A percentile compares a stretch with the other conserved stretches of the same genome.
Evolutionary conservation across 1,139 yeast genomes (phyloP).

Genomic region (Kodamaea suecica): DNA sequence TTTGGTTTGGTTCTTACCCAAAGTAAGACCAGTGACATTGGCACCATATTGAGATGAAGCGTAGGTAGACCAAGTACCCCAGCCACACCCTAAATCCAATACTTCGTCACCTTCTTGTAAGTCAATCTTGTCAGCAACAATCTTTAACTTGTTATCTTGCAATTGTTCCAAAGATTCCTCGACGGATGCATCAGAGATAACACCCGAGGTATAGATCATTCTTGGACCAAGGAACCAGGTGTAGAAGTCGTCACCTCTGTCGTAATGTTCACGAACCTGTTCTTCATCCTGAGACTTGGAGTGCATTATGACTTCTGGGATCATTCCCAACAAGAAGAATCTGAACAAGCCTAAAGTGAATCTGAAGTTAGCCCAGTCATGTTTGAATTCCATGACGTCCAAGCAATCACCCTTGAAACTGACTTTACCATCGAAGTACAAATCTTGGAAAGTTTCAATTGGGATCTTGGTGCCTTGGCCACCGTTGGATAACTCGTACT

Average conservation of each 20-base stretch:
- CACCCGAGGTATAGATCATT: constrained; percentile 90
- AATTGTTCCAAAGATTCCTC: constrained; percentile 82
- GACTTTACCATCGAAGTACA: constrained; percentile 80
- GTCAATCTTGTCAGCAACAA: constrained; percentile 85
- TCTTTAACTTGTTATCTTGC: constrained; percentile 86
- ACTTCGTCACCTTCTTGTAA: constrained; percentile 68
- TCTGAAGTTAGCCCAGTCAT: constrained; percentile 84
- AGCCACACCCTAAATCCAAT: constrained; percentile 90
- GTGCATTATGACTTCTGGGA: constrained; percentile 91
- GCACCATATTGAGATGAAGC: constrained; percentile 86
- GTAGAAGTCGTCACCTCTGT: constrained; percentile 95
- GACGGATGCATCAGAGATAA: constrained; percentile 64
- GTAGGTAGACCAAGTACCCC: constrained; percentile 91
- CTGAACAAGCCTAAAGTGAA: constrained; percentile 77
- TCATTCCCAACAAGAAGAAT: constrained; percentile 82
- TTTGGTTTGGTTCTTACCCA: constrained; percentile 86
- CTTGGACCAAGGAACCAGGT: constrained; percentile 93
- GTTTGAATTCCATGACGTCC: constrained; percentile 81
- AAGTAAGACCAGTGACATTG: constrained; percentile 81
- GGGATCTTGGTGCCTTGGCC: constrained; percentile 78
- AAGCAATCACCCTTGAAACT: constrained; percentile 85
- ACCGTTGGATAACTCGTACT: constrained; percentile 53
- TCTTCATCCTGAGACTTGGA: constrained; percentile 94
- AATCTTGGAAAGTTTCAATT: constrained; percentile 89
- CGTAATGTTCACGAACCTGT: constrained; percentile 93